Evolutionary conservation across 1,284 basidiomycete species (phyloP), one percentile per base, ranked within the genome.

Genomic region (Blastosporella zonata): DNA sequence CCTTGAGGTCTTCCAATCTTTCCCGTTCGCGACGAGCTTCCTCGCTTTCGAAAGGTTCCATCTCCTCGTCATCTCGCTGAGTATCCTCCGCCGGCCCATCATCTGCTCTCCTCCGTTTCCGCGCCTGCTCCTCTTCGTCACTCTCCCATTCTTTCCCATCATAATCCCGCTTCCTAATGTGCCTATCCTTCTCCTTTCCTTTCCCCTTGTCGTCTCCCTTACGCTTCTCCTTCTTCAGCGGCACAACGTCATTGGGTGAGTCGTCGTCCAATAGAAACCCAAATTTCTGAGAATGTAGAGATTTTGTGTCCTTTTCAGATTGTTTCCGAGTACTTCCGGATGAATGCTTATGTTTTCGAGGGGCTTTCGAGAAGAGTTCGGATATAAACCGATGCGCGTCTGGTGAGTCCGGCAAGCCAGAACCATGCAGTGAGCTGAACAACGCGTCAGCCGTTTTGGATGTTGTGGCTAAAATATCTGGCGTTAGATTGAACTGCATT

Each of bases 111-210:
- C 73, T 66, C 46, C 87, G 75, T 64, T 90, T 90, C 59, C 83
- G 70, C 29, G 81, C 76, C 59, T 84, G 74, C 56, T 93, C 90
- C 53, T 93, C 90, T 56, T 93, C 92, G 55, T 93, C 91, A 59
- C 81, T 87, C 70, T 90, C 87, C 92, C 91, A 94, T 48, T 90
- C 86, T 50, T 83, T 81, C 21, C 73, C 78, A 55, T 86, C 85
- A 52, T 86, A 82, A 36, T 94, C 91, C 39, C 89, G 75, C 63
- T 93, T 94, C 57, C 92, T 77, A 42, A 80, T 75, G 53, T 87
- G 80, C 33, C 83, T 76, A 41, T 87, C 84, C 37, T 53, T 55
- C 43, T 76, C 77, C 60, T 73, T 78, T 44, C 68, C 71, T 35
- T 73, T 78, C 41, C 67, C 72, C 56, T 70, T 76, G 47, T 70